Percentiles rank a stretch among this genome's conserved stretches.
phyloP scores from a whole-genome alignment of 1,284 basidiomycete genomes.

The Trichosporon inkin region DNA sequence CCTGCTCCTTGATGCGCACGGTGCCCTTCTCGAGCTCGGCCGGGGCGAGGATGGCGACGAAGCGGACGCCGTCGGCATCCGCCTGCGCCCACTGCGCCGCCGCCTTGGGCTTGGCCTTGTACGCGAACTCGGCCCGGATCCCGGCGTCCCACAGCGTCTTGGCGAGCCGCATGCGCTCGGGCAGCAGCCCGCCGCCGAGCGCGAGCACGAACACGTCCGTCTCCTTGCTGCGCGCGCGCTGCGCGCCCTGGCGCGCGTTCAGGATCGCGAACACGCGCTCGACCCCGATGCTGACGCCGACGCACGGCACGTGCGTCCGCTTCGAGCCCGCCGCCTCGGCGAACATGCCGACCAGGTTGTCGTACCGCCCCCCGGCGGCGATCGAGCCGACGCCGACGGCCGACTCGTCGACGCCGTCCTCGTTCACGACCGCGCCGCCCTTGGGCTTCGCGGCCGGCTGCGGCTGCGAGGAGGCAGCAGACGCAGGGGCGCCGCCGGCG shows the following conservation, averaged over 20 bases:
- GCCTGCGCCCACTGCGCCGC: conserved; percentile 83
- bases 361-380: conserved; percentile 94
- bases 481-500: conserved; percentile 49
- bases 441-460: conserved; percentile 54
- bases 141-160: conserved; percentile 80
- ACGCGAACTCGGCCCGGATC: conserved; percentile 91
- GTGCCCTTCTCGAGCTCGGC: conserved; percentile 78
- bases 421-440: conserved; percentile 50
- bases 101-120: conserved; percentile 84
- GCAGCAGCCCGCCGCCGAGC: conserved; percentile 74
- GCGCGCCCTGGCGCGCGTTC: conserved; percentile 76
- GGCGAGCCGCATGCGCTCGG: conserved; percentile 78
- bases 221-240: conserved; percentile 69
- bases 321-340: conserved; percentile 66
- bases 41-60: conserved; percentile 82
- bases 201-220: conserved; percentile 93
- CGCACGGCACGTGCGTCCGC: conserved; percentile 68
- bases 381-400: conserved; percentile 94
- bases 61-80: conserved; percentile 88
- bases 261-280: conserved; percentile 94
- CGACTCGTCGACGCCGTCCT: conserved; percentile 88
- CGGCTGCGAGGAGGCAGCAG: conserved; percentile 39
- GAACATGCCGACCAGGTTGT: conserved; percentile 95
- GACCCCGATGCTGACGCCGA: conserved; percentile 89
- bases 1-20: conserved; percentile 89